These are phyloP conservation scores for Acer yangbiense DNA, from an alignment of 345 rosid species.

Conservation along the genomic window DNA sequence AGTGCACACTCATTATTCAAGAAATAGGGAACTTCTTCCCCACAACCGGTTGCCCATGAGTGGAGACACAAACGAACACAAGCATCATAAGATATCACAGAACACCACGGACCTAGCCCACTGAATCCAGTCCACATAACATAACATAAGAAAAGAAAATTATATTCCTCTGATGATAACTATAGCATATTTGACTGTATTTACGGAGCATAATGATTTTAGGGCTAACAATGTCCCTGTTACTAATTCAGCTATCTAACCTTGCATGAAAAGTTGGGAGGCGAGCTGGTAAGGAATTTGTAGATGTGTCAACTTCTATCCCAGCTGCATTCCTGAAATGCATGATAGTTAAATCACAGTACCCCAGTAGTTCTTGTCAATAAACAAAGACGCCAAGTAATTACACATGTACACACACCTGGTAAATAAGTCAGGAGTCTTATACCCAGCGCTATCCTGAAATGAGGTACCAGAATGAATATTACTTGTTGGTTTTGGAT, in stretches of 20 bases:
- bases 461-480: background rate
- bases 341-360: background rate
- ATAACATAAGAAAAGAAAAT: background rate
- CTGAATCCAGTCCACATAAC: conserved; percentile 40
- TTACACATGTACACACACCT: conserved; percentile 19
- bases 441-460: conserved; percentile 20
- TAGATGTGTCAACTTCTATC: conserved; percentile 35
- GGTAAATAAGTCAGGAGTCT: conserved; percentile 25
- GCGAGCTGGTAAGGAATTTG: conserved; percentile 52
- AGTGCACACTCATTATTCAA: conserved; percentile 75
- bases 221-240: background rate
- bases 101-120: conserved; percentile 94
- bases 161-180: background rate
- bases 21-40: conserved; percentile 73
- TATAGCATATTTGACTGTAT: background rate
- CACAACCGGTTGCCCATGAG: conserved; percentile 78
- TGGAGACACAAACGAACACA: conserved; percentile 89
- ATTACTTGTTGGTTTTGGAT: conserved; percentile 12
- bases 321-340: conserved; percentile 45
- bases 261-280: conserved; percentile 92
- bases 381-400: conserved; percentile 6
- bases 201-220: background rate
- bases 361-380: conserved; percentile 1
- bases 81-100: conserved; percentile 86
- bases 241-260: conserved; percentile 36